A percentile compares a stretch with the other conserved stretches of the same genome.
phyloP scores from a whole-genome alignment of 73 alveolate genomes.

The Tetrahymena thermophila region DNA sequence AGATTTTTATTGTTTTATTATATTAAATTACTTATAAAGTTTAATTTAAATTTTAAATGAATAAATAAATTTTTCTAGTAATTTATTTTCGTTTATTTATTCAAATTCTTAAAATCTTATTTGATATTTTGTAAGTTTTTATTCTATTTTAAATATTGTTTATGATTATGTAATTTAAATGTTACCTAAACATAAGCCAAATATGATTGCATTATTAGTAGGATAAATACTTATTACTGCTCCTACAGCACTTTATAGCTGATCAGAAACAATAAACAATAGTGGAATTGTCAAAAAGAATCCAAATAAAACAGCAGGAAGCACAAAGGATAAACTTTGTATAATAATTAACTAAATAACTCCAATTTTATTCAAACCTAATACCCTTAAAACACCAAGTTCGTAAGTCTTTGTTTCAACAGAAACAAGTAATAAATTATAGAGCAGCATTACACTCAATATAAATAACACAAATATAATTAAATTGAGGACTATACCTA shows the following conservation, averaged over 20 bases:
- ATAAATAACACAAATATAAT: constrained; percentile 62
- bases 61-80: neutral
- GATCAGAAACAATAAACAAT: constrained; percentile 5
- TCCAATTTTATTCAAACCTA: constrained; percentile 71
- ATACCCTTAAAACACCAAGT: constrained; percentile 75
- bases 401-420: constrained; percentile 82
- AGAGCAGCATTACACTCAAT: constrained; percentile 64
- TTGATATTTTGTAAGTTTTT: no score
- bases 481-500: constrained; percentile 68
- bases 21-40: no score
- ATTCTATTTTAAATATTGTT: neutral
- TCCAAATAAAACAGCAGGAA: constrained; percentile 73
- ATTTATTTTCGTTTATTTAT: neutral
- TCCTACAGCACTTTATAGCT: constrained; percentile 48
- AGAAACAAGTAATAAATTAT: constrained; percentile 66
- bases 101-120: neutral
- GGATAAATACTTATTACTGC: constrained; percentile 56
- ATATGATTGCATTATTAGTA: constrained; percentile 39
- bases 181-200: constrained; percentile 35
- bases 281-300: constrained; percentile 53
- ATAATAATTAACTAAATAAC: constrained; percentile 53
- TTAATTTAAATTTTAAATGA: neutral
- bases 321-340: constrained; percentile 63
- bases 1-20: no score
- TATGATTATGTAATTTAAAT: neutral